Base-by-base conservation (phyloP, 345 rosid species). In the Boechera retrofracta region DNA sequence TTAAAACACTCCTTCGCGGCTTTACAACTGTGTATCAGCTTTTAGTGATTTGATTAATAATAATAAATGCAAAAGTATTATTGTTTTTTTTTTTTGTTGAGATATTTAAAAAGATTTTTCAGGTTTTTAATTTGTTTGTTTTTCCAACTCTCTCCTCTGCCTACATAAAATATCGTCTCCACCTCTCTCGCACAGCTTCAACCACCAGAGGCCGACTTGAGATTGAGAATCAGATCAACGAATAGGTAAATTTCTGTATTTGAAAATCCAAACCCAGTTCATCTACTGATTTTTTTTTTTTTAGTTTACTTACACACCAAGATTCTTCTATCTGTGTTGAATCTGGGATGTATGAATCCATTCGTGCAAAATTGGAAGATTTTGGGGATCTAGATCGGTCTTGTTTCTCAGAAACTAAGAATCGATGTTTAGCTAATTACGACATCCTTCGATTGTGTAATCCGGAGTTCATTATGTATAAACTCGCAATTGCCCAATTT, bases 321-420 rank as follows among this genome's bases (percentile, higher is more conserved):
- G n/a, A 52, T 52, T 51, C 12, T 51, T 21, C 5, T 18, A 18
- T 52, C 32, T 52, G 0, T 52, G 12, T 53, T 24, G 32, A 53
- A 53, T 55, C 35, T 55, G 59, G 2, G 9, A 56, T 56, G 33
- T 18, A 18, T 4, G 35, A 18, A 49, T 24, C 5, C 12, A 9
- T 52, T 4, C 57, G n/a, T 68, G 12, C 11, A 13, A 38, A 68
- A 44, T 21, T 21, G 48, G 61, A 32, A 16, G 6, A 38, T 63
- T 26, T 36, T 47, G 5, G 26, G 10, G 60, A 65, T 54, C 64
- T 54, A 32, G 63, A 47, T 74, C 57, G 70, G 48, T 65, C 29
- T 24, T 64, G 55, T 67, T 24, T 15, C 12, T 42, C 73, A 5
- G 2, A 38, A 39, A 26, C 67, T 15, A 12, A 10, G 11, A 59